Percentiles rank a stretch among this genome's conserved stretches.
Evolutionary conservation across 129 eudicot genomes (phyloP).

Genomic region (Flaveria ramosissima): DNA sequence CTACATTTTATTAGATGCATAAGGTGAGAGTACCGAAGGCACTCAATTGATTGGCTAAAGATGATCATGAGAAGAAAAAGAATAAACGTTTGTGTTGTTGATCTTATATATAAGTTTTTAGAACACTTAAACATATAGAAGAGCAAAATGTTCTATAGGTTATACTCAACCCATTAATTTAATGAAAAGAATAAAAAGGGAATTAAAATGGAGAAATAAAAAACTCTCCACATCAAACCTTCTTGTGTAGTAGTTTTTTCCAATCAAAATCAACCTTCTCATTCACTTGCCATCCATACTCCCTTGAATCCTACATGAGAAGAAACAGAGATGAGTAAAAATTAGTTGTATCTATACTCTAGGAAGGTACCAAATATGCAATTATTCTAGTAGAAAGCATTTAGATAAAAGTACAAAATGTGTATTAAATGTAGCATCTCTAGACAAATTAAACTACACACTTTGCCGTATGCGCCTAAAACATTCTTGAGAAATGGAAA

Average conservation of each 20-base stretch:
- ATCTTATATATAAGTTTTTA: background rate
- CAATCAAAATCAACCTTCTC: conserved; percentile 92
- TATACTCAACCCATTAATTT: background rate
- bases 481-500: conserved; percentile 13
- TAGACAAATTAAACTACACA: conserved; percentile 9
- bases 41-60: background rate
- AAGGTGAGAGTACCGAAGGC: background rate
- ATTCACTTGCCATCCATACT: conserved; percentile 88
- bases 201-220: background rate
- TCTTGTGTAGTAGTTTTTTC: conserved; percentile 92
- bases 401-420: background rate
- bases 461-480: conserved; percentile 11
- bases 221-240: conserved; percentile 40
- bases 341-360: background rate
- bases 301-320: conserved; percentile 73
- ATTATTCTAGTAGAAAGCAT: background rate
- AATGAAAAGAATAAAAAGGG: background rate
- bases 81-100: background rate
- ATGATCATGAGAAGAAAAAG: background rate
- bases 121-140: background rate
- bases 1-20: background rate
- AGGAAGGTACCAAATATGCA: background rate
- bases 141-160: background rate
- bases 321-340: conserved; percentile 12
- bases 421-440: background rate